Evolutionary conservation across 2,329 filamentous ascomycete genomes (phyloP), one percentile per base, ranked within the genome.

Genomic region (Piedraia hortae): DNA sequence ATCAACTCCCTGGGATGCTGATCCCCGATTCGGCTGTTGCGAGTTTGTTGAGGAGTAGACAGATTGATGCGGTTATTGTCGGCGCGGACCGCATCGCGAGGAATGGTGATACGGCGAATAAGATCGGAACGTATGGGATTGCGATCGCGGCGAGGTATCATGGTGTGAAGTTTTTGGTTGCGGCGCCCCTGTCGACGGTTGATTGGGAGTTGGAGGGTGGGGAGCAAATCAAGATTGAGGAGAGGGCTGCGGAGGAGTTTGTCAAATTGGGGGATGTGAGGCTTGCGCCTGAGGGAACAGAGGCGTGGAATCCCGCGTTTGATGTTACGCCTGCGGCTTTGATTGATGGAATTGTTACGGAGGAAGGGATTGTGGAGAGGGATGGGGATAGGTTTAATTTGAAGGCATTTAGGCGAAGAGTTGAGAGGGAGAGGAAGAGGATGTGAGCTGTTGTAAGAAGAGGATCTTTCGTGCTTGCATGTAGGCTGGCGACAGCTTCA

Each of bases 71-170:
- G 4, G 74, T 97, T 22, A 69, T 97, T 14, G 85, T 97, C 0
- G 85, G 85, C 13, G 85, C 85, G 3, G 85, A 97, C 44, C 65
- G 85, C 25, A 85, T 97, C 8, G 85, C 82, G 14, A 73, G 78
- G 22, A 97, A 97, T 37, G 85, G 85, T 14, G 85, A 97, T 48
- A 93, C 85, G 1, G 85, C 85, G 25, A 97, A 97, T 53, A 97
- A 97, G 53, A 88, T 97, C 29, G 85, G 85, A 22, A 97, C 85
- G 1, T 93, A 97, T 43, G 61, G 69, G 24, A 59, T 97, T 3
- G 78, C 85, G 3, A 78, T 93, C n/a, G 57, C 90, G 14, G 85
- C 85, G 11, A 67, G 60, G 32, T 56, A 80, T 38, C 85, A 97
- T 37, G 73, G 74, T 10, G 59, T 93, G 38, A 89, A 82, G 45